Base-by-base conservation (phyloP, 495 filamentous ascomycete genomes). In the Neurospora cerealis region DNA sequence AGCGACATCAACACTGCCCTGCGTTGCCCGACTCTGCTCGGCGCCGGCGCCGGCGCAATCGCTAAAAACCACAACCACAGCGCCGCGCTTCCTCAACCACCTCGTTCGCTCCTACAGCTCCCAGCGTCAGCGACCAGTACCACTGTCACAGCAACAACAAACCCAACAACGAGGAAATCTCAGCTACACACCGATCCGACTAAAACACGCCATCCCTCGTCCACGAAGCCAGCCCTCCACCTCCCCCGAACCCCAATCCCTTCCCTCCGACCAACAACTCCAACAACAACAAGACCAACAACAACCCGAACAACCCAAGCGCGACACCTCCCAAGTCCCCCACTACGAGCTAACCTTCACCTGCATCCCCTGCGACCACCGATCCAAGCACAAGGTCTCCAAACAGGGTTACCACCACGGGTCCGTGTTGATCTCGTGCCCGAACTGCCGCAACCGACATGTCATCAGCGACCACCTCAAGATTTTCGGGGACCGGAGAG, bases 391-490 rank as follows among this genome's bases (percentile, higher is more conserved):
- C 79, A 85, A 81, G 11, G 85, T 99, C 73, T 92, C 92, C 32
- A 97, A 98, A 82, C 96, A 97, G 74, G 96, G 93, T 17, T 99
- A 98, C 80, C 94, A 98, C 80, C 83, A 90, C 34, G 96, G 96
- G 34, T 93, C 92, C 1, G 92, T 97, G 17, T 83, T 98, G 60
- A 93, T 99, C 69, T 89, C 89, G 40, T 99, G 96, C 78, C 94
- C 95, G 1, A 81, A 82, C 1, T 99, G 96, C 81, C 86, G 90
- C 77, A 93, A 91, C 77, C 87, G 93, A 28, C 96, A 99, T 85
- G 84, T 98, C 72, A 98, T 99, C 77, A 90, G 88, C 78, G 96
- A 99, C 83, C 92, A 99, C 83, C 83, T 98, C 54, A 87, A 86
- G 81, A 91, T 94, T 38, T 95, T 95, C 77, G 88, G 89, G 32